phyloP scores from a whole-genome alignment of 352 stramenopile species.

The Sclerospora graminicola region DNA sequence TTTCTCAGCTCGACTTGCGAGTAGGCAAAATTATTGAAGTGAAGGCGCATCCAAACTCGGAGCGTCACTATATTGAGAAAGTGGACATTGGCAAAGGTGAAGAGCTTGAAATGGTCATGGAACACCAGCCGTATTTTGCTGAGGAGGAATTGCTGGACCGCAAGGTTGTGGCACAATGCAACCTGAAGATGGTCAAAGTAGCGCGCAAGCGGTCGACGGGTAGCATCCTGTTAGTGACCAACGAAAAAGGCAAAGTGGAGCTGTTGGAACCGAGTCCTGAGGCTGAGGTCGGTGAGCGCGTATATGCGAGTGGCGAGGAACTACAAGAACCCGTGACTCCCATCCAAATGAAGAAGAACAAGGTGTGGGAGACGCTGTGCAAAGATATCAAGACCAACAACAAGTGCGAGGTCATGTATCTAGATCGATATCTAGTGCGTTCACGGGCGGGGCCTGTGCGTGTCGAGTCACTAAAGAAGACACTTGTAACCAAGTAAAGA shows the following conservation, averaged over 20 bases:
- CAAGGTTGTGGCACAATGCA: slow-evolving; percentile 68
- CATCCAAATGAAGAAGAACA: slow-evolving; percentile 84
- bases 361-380: slow-evolving; percentile 63
- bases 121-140: slow-evolving; percentile 67
- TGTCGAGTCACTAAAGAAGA: slow-evolving; percentile 59
- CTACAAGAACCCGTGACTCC: slow-evolving; percentile 55
- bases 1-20: slow-evolving; percentile 54
- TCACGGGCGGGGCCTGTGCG: slow-evolving; percentile 41
- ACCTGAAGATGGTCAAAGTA: slow-evolving; percentile 71
- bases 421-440: slow-evolving; percentile 45
- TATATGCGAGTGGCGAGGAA: slow-evolving; percentile 67
- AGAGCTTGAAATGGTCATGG: slow-evolving; percentile 62
- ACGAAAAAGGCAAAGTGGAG: slow-evolving; percentile 50
- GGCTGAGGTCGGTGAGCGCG: slow-evolving; percentile 53
- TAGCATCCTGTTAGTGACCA: slow-evolving; percentile 40
- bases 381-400: slow-evolving; percentile 73
- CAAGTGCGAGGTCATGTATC: slow-evolving; percentile 66
- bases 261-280: slow-evolving; percentile 51
- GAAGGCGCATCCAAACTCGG: slow-evolving; percentile 50
- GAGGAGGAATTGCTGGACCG: slow-evolving; percentile 61
- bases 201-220: slow-evolving; percentile 52
- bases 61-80: slow-evolving; percentile 67
- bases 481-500: slow-evolving; percentile 26
- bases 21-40: slow-evolving; percentile 65
- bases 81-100: slow-evolving; percentile 70